Percentiles rank a stretch among this genome's conserved stretches.
phyloP scores from a whole-genome alignment of 768 basidiomycete genomes.

The Pholiota molesta region DNA sequence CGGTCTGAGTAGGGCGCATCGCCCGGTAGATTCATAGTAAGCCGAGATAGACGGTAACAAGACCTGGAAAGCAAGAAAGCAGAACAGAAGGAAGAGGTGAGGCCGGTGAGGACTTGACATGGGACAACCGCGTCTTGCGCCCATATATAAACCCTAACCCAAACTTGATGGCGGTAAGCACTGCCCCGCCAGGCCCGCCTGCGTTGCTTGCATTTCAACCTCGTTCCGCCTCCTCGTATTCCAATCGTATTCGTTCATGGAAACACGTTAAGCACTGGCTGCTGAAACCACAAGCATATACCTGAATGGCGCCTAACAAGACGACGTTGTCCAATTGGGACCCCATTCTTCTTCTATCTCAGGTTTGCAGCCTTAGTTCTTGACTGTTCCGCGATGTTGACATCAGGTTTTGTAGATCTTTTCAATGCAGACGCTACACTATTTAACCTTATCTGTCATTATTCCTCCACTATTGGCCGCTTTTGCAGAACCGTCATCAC shows the following conservation, averaged over 20 bases:
- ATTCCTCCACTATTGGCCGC: constrained; percentile 76
- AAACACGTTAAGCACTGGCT: constrained; percentile 15
- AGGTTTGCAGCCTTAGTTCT: constrained; percentile 47
- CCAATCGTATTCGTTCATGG: constrained; percentile 21
- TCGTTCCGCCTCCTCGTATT: constrained; percentile 3
- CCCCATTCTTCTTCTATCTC: constrained; percentile 83
- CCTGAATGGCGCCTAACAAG: constrained; percentile 40
- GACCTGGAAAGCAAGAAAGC: not conserved
- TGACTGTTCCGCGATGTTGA: not conserved
- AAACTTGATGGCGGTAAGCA: constrained; percentile 2
- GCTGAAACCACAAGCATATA: constrained; percentile 15
- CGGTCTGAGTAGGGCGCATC: constrained; percentile 19
- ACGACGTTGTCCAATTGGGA: constrained; percentile 73
- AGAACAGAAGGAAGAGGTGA: not conserved
- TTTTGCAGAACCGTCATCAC: constrained; percentile 73
- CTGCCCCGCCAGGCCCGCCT: not conserved
- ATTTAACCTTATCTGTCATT: constrained; percentile 83
- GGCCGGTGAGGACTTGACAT: not conserved
- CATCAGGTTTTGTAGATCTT: constrained; percentile 68
- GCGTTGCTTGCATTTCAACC: not conserved
- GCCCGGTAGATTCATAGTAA: constrained; percentile 23
- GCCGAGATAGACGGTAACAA: not conserved
- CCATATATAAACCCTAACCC: constrained; percentile 20
- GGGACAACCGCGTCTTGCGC: not conserved
- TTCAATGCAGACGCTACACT: constrained; percentile 91